Evolutionary conservation across 768 basidiomycete species (phyloP), one percentile per base, ranked within the genome.

Genomic region (Leccinum subtestaceum): DNA sequence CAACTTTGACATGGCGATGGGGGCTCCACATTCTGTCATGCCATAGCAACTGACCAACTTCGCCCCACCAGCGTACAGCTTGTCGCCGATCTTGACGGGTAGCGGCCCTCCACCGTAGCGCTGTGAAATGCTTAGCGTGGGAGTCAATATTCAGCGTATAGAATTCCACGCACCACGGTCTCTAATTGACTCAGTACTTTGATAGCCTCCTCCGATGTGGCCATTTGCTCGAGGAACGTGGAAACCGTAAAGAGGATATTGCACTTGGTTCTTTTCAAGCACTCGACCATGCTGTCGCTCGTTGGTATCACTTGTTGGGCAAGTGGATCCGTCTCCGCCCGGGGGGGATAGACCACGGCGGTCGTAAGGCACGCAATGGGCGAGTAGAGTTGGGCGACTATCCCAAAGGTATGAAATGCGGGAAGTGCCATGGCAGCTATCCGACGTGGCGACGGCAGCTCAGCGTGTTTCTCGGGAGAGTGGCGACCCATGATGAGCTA

Each of bases 81-180:
- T 52, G n/a, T 80, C 73, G 0, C 77, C 79, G 1, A 70, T 61
- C 3, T 65, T 67, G 54, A 72, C 61, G 12, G 74, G 70, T 5
- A 80, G 51, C 9, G 77, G 73, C 0, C 76, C 78, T n/a, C 79
- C 78, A 11, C 72, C 75, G 48, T 65, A 79, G 0, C 63, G 7
- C 79, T 80, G 25, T 23, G n/a, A 29, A 1, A 54, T 1, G 4
- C 1, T 55, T 19, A 56, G 48, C 25, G 3, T 12, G n/a, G 13
- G 8, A 17, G 6, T 10, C 11, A 1, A 0, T 1, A 23, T 4
- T 11, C 4, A 8, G 15, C 2, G 7, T 23, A 23, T 17, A 9
- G 29, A 49, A 43, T 10, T 2, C 11, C 17, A 70, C 72, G 8
- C 52, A 80, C 76, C 10, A 78, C 65, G 29, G 34, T 59, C 1